Evolutionary conservation across 176 grass and related monocot species (phyloP).

Genomic region (Zoysia japonica): DNA sequence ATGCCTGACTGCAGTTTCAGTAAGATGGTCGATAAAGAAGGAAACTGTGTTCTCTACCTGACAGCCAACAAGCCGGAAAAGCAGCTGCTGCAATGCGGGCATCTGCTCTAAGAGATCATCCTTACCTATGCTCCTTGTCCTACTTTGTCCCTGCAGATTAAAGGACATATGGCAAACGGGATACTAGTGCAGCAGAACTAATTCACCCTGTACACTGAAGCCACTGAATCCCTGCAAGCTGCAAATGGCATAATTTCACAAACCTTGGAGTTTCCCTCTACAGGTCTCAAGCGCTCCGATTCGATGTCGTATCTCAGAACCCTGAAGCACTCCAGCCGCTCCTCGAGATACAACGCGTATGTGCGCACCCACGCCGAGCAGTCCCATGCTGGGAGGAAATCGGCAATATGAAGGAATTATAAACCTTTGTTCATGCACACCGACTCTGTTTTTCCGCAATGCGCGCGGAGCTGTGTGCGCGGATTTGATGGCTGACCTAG

Average conservation of each 20-base stretch:
- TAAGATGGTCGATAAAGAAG: neutral
- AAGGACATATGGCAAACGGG: neutral
- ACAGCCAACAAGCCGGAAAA: slow-evolving; percentile 79
- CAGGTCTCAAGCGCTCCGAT: slow-evolving; percentile 55
- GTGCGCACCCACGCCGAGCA: slow-evolving; percentile 93
- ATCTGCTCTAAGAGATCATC: slow-evolving; percentile 79
- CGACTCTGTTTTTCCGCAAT: neutral
- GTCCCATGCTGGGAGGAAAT: slow-evolving; percentile 58
- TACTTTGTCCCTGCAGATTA: slow-evolving; percentile 55
- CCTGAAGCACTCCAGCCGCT: slow-evolving; percentile 79
- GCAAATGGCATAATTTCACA: neutral
- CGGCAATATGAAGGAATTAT: neutral
- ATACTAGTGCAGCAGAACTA: neutral
- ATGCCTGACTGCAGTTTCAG: neutral
- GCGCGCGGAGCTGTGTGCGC: neutral
- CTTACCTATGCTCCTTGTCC: slow-evolving; percentile 65
- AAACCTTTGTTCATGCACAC: neutral
- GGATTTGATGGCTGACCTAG: slow-evolving; percentile 37
- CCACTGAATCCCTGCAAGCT: slow-evolving; percentile 4
- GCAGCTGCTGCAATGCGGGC: slow-evolving; percentile 86
- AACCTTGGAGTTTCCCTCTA: slow-evolving; percentile 52
- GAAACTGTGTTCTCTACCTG: slow-evolving; percentile 46
- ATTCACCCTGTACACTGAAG: neutral
- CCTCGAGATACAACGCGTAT: slow-evolving; percentile 91
- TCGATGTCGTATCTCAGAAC: slow-evolving; percentile 82